Evolutionary conservation across 495 filamentous ascomycete genomes (phyloP).

Genomic region (Penicillium daleae): DNA sequence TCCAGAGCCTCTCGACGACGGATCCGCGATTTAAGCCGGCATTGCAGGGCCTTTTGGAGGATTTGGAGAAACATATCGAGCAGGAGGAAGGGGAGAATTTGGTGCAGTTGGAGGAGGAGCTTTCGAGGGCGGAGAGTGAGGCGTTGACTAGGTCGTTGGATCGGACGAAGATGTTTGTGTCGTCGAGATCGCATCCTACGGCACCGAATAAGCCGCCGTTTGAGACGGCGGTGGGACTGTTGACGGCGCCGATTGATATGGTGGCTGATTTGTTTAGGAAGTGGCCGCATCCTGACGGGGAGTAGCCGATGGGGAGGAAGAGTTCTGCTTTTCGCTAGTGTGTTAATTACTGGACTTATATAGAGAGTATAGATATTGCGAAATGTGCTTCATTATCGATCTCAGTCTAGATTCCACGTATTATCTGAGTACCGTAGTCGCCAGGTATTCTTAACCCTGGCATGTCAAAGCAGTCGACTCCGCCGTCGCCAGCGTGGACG

Average conservation of each 20-base stretch:
- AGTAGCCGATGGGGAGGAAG: neutral
- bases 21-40: conserved; percentile 53
- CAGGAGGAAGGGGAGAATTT: conserved; percentile 62
- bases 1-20: conserved; percentile 54
- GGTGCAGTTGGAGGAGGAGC: conserved; percentile 50
- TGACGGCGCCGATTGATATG: conserved; percentile 34
- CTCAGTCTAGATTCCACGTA: neutral
- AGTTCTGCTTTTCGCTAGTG: neutral
- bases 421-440: neutral
- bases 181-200: conserved; percentile 56
- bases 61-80: conserved; percentile 57
- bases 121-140: conserved; percentile 44
- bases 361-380: neutral
- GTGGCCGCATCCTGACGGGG: conserved; percentile 28
- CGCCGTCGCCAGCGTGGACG: conserved; percentile 12
- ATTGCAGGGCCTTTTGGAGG: conserved; percentile 51
- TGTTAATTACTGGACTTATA: neutral
- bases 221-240: conserved; percentile 30
- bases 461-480: conserved; percentile 22
- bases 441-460: conserved; percentile 7
- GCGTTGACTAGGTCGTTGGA: conserved; percentile 54
- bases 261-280: conserved; percentile 37
- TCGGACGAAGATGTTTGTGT: conserved; percentile 62
- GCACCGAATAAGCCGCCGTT: conserved; percentile 32
- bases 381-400: neutral